Evolutionary conservation across 441 rosid genomes (phyloP), one percentile per base, ranked within the genome.

Genomic region (Pelargonium cotyledonis): DNA sequence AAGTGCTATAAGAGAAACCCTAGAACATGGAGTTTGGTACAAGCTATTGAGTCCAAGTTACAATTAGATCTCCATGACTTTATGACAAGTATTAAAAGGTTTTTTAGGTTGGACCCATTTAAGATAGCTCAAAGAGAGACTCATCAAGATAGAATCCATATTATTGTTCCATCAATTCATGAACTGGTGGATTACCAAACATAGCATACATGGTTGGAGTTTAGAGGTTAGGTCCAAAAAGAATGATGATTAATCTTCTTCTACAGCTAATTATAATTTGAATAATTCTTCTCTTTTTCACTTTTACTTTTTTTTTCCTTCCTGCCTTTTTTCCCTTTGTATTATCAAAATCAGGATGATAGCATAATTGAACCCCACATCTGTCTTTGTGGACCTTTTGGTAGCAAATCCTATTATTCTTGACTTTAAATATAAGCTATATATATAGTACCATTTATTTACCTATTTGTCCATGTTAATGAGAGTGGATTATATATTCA

Each of bases 71-170:
- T 51, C 19, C 8, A 51, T 51, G 19, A 51, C 58, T 51, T 51
- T 51, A 51, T 51, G 18, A 51, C 16, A 4, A 51, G 16, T 14
- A 14, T 51, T 47, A 47, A 51, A 51, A 15, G 58, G 19, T 4
- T 51, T 14, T 51, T 51, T 51, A 14, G n/a, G 58, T 51, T 51
- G 58, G 58, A 16, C 58, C 58, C 58, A 14, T 51, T 51, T 15
- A n/a, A 51, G 58, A 51, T 12, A n/a, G 58, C 58, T 51, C 58
- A 51, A 51, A 51, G 15, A 51, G 58, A 16, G 19, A 51, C 58
- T 51, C 16, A 51, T 51, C 58, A 51, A 51, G 58, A 51, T 6
- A 51, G 58, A 51, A n/a, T 51, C 58, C 58, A 51, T 51, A 51
- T n/a, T 35, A 35, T 35, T 29, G 40, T 35, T 35, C 40, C 7